Conservation (phyloP, 768 basidiomycete species). For the Amylocystis lapponica region DNA sequence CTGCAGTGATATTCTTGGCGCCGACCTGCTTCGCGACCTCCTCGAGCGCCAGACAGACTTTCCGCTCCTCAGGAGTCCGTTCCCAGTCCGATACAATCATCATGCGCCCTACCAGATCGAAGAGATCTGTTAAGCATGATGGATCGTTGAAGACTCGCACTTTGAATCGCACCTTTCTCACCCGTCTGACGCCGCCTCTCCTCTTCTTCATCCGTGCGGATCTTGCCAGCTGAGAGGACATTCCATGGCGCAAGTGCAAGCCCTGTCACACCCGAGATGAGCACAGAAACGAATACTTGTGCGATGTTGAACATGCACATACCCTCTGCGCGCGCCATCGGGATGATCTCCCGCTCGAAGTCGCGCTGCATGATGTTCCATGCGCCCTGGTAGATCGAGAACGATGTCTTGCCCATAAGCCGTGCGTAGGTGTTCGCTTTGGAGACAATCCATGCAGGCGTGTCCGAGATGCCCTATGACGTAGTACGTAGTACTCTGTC, state of each 20-base stretch:
- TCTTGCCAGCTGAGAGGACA: slow-evolving; percentile 13
- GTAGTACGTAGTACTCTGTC: no score
- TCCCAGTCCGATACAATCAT: slow-evolving; percentile 32
- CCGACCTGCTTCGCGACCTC: slow-evolving; percentile 47
- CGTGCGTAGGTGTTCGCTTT: slow-evolving; percentile 35
- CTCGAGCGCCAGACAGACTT: slow-evolving; percentile 39
- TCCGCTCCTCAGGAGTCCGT: slow-evolving; percentile 38
- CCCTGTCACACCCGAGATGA: slow-evolving; percentile 4
- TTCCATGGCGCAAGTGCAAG: slow-evolving; percentile 18
- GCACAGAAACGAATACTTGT: neutral
- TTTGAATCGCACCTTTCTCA: slow-evolving; percentile 13
- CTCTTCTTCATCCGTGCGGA: slow-evolving; percentile 21
- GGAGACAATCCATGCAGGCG: slow-evolving; percentile 33
- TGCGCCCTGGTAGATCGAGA: slow-evolving; percentile 38
- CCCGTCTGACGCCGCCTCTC: slow-evolving; percentile 17
- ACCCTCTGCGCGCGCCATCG: slow-evolving; percentile 21
- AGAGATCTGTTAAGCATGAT: neutral
- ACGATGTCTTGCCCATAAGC: slow-evolving; percentile 33
- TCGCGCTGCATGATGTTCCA: slow-evolving; percentile 30
- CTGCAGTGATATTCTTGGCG: slow-evolving; percentile 40
- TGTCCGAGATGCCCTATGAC: slow-evolving; percentile 23
- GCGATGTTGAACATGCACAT: slow-evolving; percentile 4
- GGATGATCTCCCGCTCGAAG: slow-evolving; percentile 39
- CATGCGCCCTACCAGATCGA: slow-evolving; percentile 33
- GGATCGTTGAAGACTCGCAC: neutral